Base-by-base conservation (phyloP, 1,284 basidiomycete genomes). In the Laetiporus sulphureus region DNA sequence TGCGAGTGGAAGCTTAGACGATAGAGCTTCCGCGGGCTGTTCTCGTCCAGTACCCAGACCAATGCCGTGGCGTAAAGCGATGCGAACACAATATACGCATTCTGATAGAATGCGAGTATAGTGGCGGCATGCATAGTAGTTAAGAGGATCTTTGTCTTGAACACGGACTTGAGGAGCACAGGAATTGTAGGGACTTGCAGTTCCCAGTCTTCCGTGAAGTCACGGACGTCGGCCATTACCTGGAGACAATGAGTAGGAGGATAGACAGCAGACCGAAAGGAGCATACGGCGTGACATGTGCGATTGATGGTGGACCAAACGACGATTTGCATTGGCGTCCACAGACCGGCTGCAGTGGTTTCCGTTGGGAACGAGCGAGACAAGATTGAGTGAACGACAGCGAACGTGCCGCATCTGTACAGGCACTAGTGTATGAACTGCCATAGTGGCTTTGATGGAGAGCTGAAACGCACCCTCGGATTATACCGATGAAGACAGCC, bases 181-280 rank as follows among this genome's bases (percentile, higher is more conserved):
- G 47, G 47, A 21, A 49, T 43, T 22, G 47, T 49, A 11, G 47
- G 47, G 18, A 49, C 44, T 22, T 38, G 33, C 30, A 38, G 42
- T 35, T 37, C 38, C 35, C 30, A 41, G 32, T 49, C 47, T 21
- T 43, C 44, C 20, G 42, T 27, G 40, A 43, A 49, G 36, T 49
- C 47, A 6, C 47, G 44, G 15, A 49, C 41, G 38, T 49, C 47
- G 12, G 44, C 47, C 44, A 49, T 48, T 7, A 48, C 43, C 47
- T 48, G 38, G 5, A 16, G 13, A 18, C 6, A 13, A 3, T 5
- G 12, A 16, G 25, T 24, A n/a, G 3, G 7, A 10, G 13, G 5
- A 10, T 10, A 42, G 32, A 19, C 2, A 27, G 11, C 13, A 23
- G 23, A 22, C 13, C 12, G 18, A 33, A 10, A 8, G 5, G 11